Evolutionary conservation across 2,329 filamentous ascomycete species (phyloP).

Genomic region (Colletotrichum camelliae): DNA sequence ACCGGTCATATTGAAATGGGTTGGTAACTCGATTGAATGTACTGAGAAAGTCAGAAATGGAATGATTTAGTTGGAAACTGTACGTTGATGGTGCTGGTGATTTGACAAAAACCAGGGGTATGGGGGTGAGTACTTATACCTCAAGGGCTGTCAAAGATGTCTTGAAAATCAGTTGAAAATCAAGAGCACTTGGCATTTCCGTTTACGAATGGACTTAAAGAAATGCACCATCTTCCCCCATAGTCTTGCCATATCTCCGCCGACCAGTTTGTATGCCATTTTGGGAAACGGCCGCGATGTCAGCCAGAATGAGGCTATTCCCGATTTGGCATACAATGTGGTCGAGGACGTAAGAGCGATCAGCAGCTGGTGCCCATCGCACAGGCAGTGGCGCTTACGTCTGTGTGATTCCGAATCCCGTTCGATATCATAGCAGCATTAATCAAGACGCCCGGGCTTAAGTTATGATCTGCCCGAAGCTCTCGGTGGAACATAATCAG

Average conservation of each 20-base stretch:
- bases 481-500: neutral
- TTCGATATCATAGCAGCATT: neutral
- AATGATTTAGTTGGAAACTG: neutral
- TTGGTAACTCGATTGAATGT: fast-evolving
- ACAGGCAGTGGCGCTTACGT: neutral
- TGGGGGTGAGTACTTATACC: neutral
- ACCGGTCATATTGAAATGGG: neutral
- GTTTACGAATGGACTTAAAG: neutral
- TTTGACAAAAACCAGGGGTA: neutral
- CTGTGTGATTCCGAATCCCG: neutral
- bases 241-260: neutral
- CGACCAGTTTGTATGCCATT: neutral
- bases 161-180: neutral
- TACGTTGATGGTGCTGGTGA: neutral
- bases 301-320: neutral
- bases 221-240: neutral
- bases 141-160: neutral
- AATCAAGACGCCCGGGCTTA: neutral
- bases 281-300: neutral
- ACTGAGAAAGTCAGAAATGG: neutral
- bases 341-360: neutral
- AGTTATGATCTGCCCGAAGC: neutral
- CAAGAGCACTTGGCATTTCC: neutral
- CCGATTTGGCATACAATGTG: neutral
- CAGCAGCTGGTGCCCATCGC: neutral